These are phyloP conservation scores for Globisporangium irregulare DNA, from an alignment of 352 stramenopile species.

Conservation along the genomic window DNA sequence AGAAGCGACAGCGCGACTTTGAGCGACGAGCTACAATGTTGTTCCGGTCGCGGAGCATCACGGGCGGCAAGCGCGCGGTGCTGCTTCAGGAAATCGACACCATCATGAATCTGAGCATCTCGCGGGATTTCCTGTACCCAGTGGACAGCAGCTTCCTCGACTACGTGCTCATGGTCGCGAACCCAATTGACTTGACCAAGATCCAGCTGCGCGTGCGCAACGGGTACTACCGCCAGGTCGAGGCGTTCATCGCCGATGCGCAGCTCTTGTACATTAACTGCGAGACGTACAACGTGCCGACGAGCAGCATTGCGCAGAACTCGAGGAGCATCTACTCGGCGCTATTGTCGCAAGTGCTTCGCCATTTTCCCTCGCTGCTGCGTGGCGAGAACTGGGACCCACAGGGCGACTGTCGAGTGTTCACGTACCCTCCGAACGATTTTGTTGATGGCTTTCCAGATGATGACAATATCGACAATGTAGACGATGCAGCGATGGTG, in stretches of 20 bases:
- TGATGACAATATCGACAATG: slow-evolving; percentile 21
- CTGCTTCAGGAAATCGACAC: slow-evolving; percentile 57
- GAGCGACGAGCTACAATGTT: slow-evolving; percentile 34
- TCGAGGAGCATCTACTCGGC: slow-evolving; percentile 62
- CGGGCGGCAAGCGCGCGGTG: slow-evolving; percentile 37
- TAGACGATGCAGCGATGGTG: background rate
- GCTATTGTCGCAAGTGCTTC: slow-evolving; percentile 56
- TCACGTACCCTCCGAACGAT: slow-evolving; percentile 54
- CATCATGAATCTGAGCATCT: slow-evolving; percentile 67
- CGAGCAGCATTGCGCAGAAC: slow-evolving; percentile 81
- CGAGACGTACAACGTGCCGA: slow-evolving; percentile 82
- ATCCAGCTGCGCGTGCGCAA: slow-evolving; percentile 62
- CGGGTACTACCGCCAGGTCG: slow-evolving; percentile 82
- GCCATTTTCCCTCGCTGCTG: slow-evolving; percentile 54
- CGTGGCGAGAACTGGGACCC: slow-evolving; percentile 24
- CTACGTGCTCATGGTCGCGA: slow-evolving; percentile 80
- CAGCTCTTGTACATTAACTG: slow-evolving; percentile 76
- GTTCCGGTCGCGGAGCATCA: slow-evolving; percentile 51
- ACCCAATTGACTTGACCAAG: slow-evolving; percentile 82
- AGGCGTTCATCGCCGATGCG: slow-evolving; percentile 76
- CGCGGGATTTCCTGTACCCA: slow-evolving; percentile 77
- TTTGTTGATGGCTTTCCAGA: slow-evolving; percentile 36
- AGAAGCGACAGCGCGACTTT: slow-evolving; percentile 44
- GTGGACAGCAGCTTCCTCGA: slow-evolving; percentile 73
- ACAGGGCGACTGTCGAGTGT: slow-evolving; percentile 22